These are phyloP conservation scores for Trypanosoma rangeli DNA, from an alignment of 208 protist genomes.

Conservation along the genomic window DNA sequence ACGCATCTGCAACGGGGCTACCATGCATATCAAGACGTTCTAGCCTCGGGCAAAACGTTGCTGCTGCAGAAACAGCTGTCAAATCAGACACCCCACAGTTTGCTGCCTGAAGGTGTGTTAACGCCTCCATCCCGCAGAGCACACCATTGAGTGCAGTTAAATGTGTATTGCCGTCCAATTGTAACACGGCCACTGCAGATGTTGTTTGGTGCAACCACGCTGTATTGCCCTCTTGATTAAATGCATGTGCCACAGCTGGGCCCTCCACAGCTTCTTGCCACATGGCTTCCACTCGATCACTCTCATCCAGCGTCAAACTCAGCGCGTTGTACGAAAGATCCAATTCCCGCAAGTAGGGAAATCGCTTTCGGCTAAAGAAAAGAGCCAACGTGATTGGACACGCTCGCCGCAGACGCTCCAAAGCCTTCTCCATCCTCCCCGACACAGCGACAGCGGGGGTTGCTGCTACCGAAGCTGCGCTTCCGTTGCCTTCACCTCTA, in stretches of 20 bases:
- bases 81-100: constrained; percentile 19
- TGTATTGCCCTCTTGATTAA: background rate
- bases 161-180: constrained; percentile 47
- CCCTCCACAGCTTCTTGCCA: constrained; percentile 28
- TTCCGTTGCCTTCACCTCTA: background rate
- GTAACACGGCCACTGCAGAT: constrained; percentile 25
- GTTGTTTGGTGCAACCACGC: constrained; percentile 14
- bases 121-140: constrained; percentile 31
- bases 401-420: constrained; percentile 39
- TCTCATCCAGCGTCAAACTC: constrained; percentile 41
- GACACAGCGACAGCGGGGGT: background rate
- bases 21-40: constrained; percentile 15
- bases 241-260: background rate
- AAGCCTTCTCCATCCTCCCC: background rate
- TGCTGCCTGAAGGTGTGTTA: constrained; percentile 23
- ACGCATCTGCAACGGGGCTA: constrained; percentile 15
- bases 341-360: constrained; percentile 37
- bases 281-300: constrained; percentile 47
- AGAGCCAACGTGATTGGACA: constrained; percentile 54
- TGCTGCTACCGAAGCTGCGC: background rate
- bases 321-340: constrained; percentile 74
- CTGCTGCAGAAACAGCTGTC: constrained; percentile 20
- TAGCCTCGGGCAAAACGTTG: constrained; percentile 27
- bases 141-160: constrained; percentile 52
- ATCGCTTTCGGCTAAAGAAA: constrained; percentile 54